Percentiles rank a stretch among this genome's conserved stretches.
phyloP scores from a whole-genome alignment of 495 filamentous ascomycete genomes.

The Oidiodendron maius region DNA sequence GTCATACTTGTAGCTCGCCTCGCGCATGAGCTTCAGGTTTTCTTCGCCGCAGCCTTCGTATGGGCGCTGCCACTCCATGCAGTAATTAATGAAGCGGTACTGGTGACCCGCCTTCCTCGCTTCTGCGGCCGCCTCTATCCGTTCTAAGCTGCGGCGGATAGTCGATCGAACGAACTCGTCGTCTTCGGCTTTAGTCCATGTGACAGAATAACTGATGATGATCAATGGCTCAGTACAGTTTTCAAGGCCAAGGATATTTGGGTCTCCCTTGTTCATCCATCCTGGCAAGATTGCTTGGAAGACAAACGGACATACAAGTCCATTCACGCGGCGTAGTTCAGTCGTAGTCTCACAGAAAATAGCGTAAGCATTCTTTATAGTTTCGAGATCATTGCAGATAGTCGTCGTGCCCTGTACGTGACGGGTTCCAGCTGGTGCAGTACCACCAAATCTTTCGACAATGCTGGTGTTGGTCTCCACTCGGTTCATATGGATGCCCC shows the following conservation, averaged over 20 bases:
- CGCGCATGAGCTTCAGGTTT: not conserved
- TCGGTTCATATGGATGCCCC: not conserved
- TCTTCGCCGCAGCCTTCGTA: not conserved
- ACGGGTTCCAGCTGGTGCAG: not conserved
- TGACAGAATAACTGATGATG: constrained; percentile 2
- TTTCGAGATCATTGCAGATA: constrained; percentile 1
- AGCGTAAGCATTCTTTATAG: constrained; percentile 3
- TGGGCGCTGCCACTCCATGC: not conserved
- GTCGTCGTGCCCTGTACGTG: not conserved
- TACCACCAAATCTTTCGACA: constrained; percentile 1
- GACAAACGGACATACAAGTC: not conserved
- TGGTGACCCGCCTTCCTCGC: not conserved
- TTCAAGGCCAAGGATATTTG: constrained; percentile 4
- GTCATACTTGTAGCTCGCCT: not conserved
- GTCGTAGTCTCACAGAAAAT: constrained; percentile 5
- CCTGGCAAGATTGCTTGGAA: constrained; percentile 3
- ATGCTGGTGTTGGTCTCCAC: not conserved
- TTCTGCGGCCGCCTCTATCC: not conserved
- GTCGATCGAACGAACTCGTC: not conserved
- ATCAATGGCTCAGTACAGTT: constrained; percentile 3
- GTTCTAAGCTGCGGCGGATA: not conserved
- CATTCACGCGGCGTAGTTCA: not conserved
- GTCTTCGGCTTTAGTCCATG: constrained; percentile 6
- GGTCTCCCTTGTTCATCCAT: not conserved
- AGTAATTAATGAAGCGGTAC: not conserved